Base-by-base conservation (phyloP, 2,329 filamentous ascomycete genomes). In the Talaromyces albobiverticillius region DNA sequence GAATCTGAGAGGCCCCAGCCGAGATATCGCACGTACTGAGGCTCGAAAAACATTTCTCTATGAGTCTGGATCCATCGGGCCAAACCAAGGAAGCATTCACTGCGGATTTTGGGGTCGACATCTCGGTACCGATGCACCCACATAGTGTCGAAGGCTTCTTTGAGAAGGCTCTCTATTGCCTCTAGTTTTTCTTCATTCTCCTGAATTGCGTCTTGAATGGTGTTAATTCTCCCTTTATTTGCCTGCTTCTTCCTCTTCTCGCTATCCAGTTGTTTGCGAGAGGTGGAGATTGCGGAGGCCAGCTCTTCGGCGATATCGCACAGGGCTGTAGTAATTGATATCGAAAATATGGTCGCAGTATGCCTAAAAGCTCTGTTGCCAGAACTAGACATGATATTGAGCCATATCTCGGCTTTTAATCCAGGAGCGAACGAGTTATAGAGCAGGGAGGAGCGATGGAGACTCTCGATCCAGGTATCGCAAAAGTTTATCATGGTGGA, bases 91-190 rank as follows among this genome's bases (percentile, higher is more conserved):
- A 95, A 86, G 66, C 93, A 96, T 65, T 96, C 93, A 0, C 87
- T 85, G 51, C 94, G 84, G 60, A 99, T 95, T 63, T 84, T 89
- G 6, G 90, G 84, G 65, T 99, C 94, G 26, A 96, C 84, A 67
- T 99, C 94, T 57, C 94, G 89, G 71, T 97, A 99, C 46, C 94
- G 86, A 71, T 99, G 93, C 26, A 96, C 88, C 67, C 96, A 99
- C 45, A 97, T 86, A 2, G 89, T 89, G 62, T 96, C 89, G 66
- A 97, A 95, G 63, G 91, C 90, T 61, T 95, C 90, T 61, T 87
- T 87, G 55, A 97, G 85, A 56, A 86, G 80, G 26, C 82, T 81
- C 59, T 89, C 86, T 51, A 90, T 83, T 11, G 81, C 76, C 56
- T 89, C 85, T 31, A 89, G 81, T 65, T 85, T 86, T 57, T 83